Base-by-base conservation (phyloP, 1,284 basidiomycete genomes). In the Cryptococcus floricola region DNA sequence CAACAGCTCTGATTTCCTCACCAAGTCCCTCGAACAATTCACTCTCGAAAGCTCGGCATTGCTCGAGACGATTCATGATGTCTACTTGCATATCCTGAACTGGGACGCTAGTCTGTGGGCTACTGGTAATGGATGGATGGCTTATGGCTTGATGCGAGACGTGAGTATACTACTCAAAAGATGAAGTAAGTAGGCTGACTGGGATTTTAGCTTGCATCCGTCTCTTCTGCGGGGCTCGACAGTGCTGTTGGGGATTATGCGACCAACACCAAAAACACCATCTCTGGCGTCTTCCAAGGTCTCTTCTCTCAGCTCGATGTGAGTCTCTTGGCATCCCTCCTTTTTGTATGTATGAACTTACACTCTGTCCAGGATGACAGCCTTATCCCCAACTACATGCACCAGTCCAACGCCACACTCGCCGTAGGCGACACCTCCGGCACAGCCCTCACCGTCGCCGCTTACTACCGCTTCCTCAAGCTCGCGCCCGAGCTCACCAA, bases 81-180 rank as follows among this genome's bases (percentile, higher is more conserved):
- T 63, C 53, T 82, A 27, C 82, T 80, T 81, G 60, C 77, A 60
- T 80, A 81, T 85, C 53, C 74, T 79, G 50, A 79, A 78, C 13
- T 60, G 65, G 39, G 84, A 85, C 60, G 59, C 74, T 0, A 80
- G 81, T 3, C 65, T 83, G 18, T 86, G 84, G 84, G 80, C 80
- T 0, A 84, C 83, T 2, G 78, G 78, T 57, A 67, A 66, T 49
- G 71, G 63, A 1, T 73, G 71, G 71, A 69, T 67, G 66, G 53
- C 66, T 4, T 48, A 53, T 23, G 66, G 67, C 6, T 56, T 60
- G 14, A 59, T 65, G 54, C 61, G 67, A 39, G 58, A 63, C 39
- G 61, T 63, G 42, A 39, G 54, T 57, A 5, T 48, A 18, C 23
- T 13, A 49, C 46, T 39, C 23, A 23, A 16, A 13, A 31, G 16